Evolutionary conservation across 208 protist genomes (phyloP).

Genomic region (Borovskyia barvae): DNA sequence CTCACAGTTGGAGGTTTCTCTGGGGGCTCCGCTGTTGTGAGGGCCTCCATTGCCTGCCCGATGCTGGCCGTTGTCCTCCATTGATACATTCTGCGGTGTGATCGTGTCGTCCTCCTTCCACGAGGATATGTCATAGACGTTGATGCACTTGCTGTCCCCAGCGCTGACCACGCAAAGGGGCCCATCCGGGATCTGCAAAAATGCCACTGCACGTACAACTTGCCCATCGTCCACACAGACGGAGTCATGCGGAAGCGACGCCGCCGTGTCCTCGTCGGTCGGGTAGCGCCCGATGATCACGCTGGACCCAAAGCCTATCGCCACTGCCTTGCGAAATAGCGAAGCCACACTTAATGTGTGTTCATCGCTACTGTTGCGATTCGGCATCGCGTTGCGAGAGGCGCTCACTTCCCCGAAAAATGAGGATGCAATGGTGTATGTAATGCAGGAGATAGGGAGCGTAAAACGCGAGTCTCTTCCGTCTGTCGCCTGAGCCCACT

Average conservation of each 20-base stretch:
- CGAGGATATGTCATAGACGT: constrained; percentile 68
- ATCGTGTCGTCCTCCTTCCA: constrained; percentile 38
- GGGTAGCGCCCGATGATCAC: constrained; percentile 57
- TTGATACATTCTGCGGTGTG: constrained; percentile 18
- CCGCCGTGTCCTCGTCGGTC: constrained; percentile 17
- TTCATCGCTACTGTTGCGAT: constrained; percentile 18
- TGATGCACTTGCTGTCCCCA: constrained; percentile 78
- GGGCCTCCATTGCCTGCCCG: too few relatives aligned
- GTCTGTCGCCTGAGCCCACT: too few relatives aligned
- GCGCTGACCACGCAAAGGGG: constrained; percentile 67
- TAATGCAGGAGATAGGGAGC: too few relatives aligned
- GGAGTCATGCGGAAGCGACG: constrained; percentile 37
- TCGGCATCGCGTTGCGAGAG: too few relatives aligned
- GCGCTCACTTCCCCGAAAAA: too few relatives aligned
- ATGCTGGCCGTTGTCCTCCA: constrained; percentile 17
- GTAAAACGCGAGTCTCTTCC: too few relatives aligned
- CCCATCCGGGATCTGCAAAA: constrained; percentile 60
- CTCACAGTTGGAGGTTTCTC: constrained; percentile 5
- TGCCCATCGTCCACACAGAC: constrained; percentile 72
- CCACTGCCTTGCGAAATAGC: constrained; percentile 42
- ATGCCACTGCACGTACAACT: constrained; percentile 59
- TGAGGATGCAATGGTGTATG: too few relatives aligned
- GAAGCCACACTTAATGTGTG: constrained; percentile 49
- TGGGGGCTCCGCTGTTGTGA: not conserved
- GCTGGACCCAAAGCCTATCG: constrained; percentile 51